Conservation (phyloP, 164 flowering plant genomes). For the Macadamia tetraphylla region DNA sequence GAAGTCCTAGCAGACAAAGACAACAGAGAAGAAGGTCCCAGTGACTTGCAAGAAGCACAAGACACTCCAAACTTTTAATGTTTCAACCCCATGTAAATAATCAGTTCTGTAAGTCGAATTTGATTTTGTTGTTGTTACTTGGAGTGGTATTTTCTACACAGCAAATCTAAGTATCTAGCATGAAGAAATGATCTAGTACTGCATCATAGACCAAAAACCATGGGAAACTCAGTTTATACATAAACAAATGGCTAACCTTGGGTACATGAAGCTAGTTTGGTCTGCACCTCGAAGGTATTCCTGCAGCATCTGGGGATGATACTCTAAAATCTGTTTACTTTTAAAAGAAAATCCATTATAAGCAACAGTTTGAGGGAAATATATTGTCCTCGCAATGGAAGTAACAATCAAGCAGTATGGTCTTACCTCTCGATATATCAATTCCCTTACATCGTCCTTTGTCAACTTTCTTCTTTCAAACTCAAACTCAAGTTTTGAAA, state of each 20-base stretch:
- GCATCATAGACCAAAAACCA: not conserved
- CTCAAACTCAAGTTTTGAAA: slow-evolving; percentile 34
- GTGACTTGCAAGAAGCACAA: no score
- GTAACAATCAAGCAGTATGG: not conserved
- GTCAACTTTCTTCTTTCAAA: slow-evolving; percentile 46
- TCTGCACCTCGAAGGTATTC: slow-evolving; percentile 60
- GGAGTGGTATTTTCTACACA: no score
- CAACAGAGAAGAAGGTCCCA: no score
- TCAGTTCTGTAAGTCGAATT: no score
- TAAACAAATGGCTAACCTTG: slow-evolving; percentile 39
- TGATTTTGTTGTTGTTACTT: no score
- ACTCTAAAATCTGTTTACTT: slow-evolving; percentile 65
- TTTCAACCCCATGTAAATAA: no score
- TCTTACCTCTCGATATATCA: slow-evolving; percentile 71
- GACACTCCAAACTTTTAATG: not conserved
- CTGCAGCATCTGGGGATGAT: slow-evolving; percentile 69
- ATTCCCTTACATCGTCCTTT: slow-evolving; percentile 68
- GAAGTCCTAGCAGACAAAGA: no score
- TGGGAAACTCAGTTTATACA: not conserved
- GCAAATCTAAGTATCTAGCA: no score
- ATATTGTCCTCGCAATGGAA: not conserved
- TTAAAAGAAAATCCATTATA: slow-evolving; percentile 17
- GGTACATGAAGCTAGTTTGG: slow-evolving; percentile 63
- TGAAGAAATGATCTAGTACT: not conserved
- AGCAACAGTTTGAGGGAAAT: slow-evolving; percentile 12